A percentile compares a stretch with the other conserved stretches of the same genome.
phyloP scores from a whole-genome alignment of 2,329 filamentous ascomycete genomes.

The Fusarium vanettenii region DNA sequence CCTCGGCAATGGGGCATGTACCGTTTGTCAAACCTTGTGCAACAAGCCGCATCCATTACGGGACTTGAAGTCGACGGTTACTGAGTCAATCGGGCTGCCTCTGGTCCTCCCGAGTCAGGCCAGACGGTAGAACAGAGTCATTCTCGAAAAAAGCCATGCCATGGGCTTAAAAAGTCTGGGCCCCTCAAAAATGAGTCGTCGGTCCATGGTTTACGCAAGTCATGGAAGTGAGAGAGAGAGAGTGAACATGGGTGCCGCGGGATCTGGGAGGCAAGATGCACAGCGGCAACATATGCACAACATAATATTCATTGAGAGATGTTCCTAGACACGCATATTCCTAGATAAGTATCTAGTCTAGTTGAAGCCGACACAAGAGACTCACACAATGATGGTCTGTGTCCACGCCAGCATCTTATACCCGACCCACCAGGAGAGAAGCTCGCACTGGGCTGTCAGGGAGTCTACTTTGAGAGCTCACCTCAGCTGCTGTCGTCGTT shows the following conservation, averaged over 20 bases:
- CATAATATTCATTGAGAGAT: constrained; percentile 31
- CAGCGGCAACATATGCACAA: constrained; percentile 39
- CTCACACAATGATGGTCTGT: constrained; percentile 13
- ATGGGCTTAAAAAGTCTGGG: not conserved
- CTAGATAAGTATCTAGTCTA: not conserved
- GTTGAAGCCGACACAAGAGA: constrained; percentile 11
- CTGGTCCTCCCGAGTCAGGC: constrained; percentile 31
- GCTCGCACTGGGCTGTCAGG: constrained; percentile 37
- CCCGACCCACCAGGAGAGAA: constrained; percentile 20
- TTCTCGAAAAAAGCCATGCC: not conserved
- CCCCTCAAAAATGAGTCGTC: constrained; percentile 4
- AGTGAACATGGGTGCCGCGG: constrained; percentile 23
- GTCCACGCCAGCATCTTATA: constrained; percentile 4
- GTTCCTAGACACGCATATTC: constrained; percentile 20
- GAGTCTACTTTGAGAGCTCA: not conserved
- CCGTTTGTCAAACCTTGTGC: constrained; percentile 13
- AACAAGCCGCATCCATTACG: not conserved
- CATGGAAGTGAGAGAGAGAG: not conserved
- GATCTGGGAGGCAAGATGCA: constrained; percentile 32
- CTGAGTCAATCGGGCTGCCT: constrained; percentile 28
- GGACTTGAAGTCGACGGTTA: not conserved
- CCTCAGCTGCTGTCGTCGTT: constrained; percentile 3
- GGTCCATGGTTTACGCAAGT: constrained; percentile 4
- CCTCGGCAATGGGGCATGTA: not conserved
- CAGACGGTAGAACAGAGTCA: constrained; percentile 16